Conservation (phyloP, 306 rosid species). For the Cajanus cajan region DNA sequence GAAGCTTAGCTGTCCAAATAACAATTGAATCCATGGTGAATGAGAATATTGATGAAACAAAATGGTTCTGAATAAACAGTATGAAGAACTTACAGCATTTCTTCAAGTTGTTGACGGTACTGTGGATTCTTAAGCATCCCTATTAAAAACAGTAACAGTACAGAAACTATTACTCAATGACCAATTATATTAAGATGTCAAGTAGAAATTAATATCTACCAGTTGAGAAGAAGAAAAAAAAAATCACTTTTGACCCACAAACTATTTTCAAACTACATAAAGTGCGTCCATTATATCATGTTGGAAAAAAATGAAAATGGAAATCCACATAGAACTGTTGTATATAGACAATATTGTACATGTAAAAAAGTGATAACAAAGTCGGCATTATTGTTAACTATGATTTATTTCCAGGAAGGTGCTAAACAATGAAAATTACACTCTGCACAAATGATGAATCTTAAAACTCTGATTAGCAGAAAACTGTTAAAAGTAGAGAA, state of each 20-base stretch:
- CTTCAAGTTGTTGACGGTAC: constrained; percentile 95
- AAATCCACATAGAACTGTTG: background rate
- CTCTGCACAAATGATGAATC: constrained; percentile 6
- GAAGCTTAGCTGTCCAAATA: constrained; percentile 13
- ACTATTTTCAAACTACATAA: background rate
- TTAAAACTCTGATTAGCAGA: background rate
- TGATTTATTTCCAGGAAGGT: background rate
- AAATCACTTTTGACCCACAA: constrained; percentile 13
- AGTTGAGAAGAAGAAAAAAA: constrained; percentile 7
- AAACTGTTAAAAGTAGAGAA: constrained; percentile 28
- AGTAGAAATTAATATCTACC: constrained; percentile 6
- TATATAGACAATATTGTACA: constrained; percentile 2
- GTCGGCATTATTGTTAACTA: background rate
- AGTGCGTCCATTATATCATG: constrained; percentile 1
- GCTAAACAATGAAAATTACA: constrained; percentile 12
- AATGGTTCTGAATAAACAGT: background rate
- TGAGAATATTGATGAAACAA: constrained; percentile 8
- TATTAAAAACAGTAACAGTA: constrained; percentile 31
- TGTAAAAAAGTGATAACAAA: background rate
- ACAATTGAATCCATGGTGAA: background rate
- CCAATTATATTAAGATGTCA: constrained; percentile 10
- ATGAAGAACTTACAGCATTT: constrained; percentile 77
- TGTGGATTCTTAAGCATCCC: constrained; percentile 98
- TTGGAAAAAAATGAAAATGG: constrained; percentile 5
- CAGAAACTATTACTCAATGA: constrained; percentile 6